Conservation (phyloP, 208 protist genomes). For the Trypanosoma rangeli region DNA sequence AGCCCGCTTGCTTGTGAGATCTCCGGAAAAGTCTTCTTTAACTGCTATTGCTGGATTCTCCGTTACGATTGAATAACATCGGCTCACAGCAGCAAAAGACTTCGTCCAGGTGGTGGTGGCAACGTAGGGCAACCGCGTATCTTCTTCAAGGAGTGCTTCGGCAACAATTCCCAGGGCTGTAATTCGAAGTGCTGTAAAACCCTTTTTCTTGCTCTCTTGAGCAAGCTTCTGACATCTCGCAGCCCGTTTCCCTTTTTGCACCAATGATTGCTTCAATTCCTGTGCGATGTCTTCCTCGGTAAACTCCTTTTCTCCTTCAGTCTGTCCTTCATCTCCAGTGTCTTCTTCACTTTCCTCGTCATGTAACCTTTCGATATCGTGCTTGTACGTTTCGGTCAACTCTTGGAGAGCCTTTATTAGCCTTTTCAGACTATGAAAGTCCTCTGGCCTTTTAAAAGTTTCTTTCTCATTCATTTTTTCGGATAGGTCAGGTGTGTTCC, state of each 20-base stretch:
- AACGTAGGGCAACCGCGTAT: constrained; percentile 47
- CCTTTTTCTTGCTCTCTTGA: constrained; percentile 40
- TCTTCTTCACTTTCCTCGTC: constrained; percentile 40
- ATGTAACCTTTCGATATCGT: constrained; percentile 31
- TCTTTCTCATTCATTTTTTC: constrained; percentile 43
- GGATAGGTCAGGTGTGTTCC: constrained; percentile 46
- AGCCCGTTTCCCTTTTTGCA: constrained; percentile 42
- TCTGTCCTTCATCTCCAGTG: constrained; percentile 26
- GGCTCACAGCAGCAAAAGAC: constrained; percentile 33
- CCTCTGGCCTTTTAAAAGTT: constrained; percentile 44
- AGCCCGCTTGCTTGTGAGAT: constrained; percentile 32
- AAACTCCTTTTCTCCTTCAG: constrained; percentile 25
- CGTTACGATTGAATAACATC: constrained; percentile 40
- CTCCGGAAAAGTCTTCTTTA: constrained; percentile 36
- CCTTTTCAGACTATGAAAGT: constrained; percentile 56
- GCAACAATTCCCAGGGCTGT: constrained; percentile 53
- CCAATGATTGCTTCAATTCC: constrained; percentile 14
- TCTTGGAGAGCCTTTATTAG: constrained; percentile 37
- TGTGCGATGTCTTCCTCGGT: constrained; percentile 28
- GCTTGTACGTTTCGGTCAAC: constrained; percentile 38
- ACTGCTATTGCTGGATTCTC: constrained; percentile 46
- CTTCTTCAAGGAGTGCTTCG: constrained; percentile 44
- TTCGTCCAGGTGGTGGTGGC: constrained; percentile 51
- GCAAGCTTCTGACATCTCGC: constrained; percentile 41
- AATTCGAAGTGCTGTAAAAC: constrained; percentile 45